Base-by-base conservation (phyloP, 139 green algal species). In the Raphidocelis subcapitata region DNA sequence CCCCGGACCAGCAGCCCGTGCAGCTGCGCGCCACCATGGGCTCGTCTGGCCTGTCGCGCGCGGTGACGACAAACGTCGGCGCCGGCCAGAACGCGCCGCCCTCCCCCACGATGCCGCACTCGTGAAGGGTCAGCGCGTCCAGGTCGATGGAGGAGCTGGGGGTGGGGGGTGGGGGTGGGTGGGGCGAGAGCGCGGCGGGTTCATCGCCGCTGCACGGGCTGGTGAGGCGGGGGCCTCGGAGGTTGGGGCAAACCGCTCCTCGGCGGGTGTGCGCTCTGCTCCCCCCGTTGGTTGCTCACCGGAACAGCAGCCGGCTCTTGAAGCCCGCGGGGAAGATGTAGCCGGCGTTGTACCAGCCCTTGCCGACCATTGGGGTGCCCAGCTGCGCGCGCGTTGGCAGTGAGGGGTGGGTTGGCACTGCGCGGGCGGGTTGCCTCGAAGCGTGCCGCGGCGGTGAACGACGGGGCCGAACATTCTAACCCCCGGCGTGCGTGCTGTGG, bases 251-350 rank as follows among this genome's bases (percentile, higher is more conserved):
- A 32, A 1, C 2, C 23, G 33, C 1, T 20, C 15, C 2, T 23
- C 20, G 29, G 3, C 14, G 26, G 1, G 12, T 16, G 56, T 28
- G 23, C 2, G 41, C 3, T 23, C 1, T 26, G 44, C 56, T 41
- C 5, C 26, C 4, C 61, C 59, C 33, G 24, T 21, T 26, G 49
- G 65, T 23, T 23, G 46, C 52, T 4, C 28, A 89, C 49, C 91
- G 77, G 89, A 97, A 98, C 35, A 84, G 62, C 1, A 90, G 90
- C 33, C 89, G 83, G 0, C 79, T 85, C 47, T 86, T 79, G 84
- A 96, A 97, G 67, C 93, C 92, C 4, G 87, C 85, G 18, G 93
- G 90, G 75, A 98, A 98, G 76, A 98, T 97, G 83, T 98, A 98
- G 55, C 93, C 93, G 16, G 85, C 82, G 72, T 97, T 97, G 81